phyloP scores from a whole-genome alignment of 2,329 filamentous ascomycete species.

The Cladosporium austrohemisphaericum region DNA sequence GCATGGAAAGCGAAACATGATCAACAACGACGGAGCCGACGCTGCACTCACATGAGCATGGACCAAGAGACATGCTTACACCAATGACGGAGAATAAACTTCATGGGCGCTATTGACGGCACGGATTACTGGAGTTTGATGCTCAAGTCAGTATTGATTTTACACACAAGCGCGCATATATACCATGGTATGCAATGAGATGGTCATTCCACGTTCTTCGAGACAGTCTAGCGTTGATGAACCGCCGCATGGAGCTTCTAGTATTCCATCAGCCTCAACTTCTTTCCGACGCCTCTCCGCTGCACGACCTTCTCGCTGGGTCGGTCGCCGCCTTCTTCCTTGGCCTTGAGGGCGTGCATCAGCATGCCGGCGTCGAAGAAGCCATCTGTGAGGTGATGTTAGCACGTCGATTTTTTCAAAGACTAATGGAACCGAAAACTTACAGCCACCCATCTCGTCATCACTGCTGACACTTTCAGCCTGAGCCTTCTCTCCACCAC shows the following conservation, averaged over 20 bases:
- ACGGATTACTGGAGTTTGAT: too few species aligned
- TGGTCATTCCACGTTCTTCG: not conserved
- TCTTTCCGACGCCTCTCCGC: constrained; percentile 69
- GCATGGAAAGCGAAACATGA: too few species aligned
- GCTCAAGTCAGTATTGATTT: too few species aligned
- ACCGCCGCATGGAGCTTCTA: constrained; percentile 39
- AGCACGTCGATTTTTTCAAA: not conserved
- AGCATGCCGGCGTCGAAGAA: constrained; percentile 98
- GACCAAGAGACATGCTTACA: too few species aligned
- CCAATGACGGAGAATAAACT: too few species aligned
- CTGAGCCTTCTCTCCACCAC: constrained; percentile 54
- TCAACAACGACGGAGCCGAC: too few species aligned
- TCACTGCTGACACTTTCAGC: constrained; percentile 76
- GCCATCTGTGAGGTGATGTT: constrained; percentile 61
- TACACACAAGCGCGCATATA: too few species aligned
- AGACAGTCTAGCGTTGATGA: too few species aligned
- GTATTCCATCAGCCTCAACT: constrained; percentile 67
- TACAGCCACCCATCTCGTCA: constrained; percentile 90
- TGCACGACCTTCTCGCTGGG: constrained; percentile 56
- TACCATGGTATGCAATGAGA: not conserved
- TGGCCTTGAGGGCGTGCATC: constrained; percentile 76
- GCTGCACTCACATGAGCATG: too few species aligned
- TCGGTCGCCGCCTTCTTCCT: constrained; percentile 52
- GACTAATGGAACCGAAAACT: constrained; percentile 45
- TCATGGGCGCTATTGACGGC: too few species aligned